Conservation (phyloP, 2,329 filamentous ascomycete genomes). For the Chalaropsis thielavioides region DNA sequence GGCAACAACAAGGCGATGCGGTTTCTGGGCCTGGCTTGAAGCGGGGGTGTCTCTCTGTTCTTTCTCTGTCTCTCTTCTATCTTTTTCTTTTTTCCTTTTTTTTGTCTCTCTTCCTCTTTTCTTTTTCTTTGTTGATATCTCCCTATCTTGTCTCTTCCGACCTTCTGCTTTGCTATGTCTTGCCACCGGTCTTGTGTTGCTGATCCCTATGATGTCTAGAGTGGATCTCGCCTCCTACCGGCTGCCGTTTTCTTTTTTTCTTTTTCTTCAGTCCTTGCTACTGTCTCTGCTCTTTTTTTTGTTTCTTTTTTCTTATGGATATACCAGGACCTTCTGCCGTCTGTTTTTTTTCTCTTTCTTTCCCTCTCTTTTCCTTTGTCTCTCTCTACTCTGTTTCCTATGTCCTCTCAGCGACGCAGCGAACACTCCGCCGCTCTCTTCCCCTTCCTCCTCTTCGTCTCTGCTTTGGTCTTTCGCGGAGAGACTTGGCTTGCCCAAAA, state of each 20-base stretch:
- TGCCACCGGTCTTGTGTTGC: not conserved
- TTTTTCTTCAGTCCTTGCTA: not conserved
- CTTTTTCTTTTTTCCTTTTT: not conserved
- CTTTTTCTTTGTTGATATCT: not conserved
- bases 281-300: not conserved
- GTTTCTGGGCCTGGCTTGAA: slow-evolving; percentile 35
- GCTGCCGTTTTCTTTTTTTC: not conserved
- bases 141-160: not conserved
- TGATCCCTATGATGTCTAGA: slow-evolving; percentile 8
- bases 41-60: not conserved
- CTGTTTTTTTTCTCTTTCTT: not conserved
- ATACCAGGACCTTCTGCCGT: not conserved
- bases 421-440: not conserved
- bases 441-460: not conserved
- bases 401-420: not conserved
- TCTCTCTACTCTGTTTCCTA: not conserved
- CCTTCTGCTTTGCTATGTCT: slow-evolving; percentile 2
- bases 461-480: not conserved
- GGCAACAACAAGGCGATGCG: slow-evolving; percentile 39
- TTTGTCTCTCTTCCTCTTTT: not conserved
- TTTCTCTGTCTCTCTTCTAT: not conserved
- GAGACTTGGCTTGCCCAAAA: not conserved
- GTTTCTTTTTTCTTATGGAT: not conserved
- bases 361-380: not conserved
- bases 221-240: not conserved